A percentile compares a stretch with the other conserved stretches of the same genome.
phyloP scores from a whole-genome alignment of 169 alveolate genomes.

The Plasmodium gaboni region DNA sequence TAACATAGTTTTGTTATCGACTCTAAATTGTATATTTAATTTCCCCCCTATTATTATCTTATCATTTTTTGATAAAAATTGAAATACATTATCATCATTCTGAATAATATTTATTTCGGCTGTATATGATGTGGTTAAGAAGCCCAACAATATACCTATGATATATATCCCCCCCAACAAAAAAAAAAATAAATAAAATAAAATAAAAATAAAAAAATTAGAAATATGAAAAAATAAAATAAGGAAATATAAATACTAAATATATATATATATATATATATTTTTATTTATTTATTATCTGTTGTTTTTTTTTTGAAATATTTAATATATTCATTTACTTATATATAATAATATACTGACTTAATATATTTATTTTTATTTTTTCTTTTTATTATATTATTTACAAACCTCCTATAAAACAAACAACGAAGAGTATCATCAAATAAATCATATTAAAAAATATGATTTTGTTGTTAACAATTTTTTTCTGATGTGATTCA shows the following conservation, averaged over 20 bases:
- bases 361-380: conserved; percentile 1
- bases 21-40: conserved; percentile 49
- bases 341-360: not conserved
- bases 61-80: conserved; percentile 29
- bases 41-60: conserved; percentile 81
- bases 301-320: no score
- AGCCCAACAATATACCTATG: conserved; percentile 56
- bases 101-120: conserved; percentile 53
- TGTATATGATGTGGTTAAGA: conserved; percentile 69
- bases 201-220: not conserved
- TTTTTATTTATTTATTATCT: not conserved
- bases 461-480: conserved; percentile 25
- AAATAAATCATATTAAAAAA: conserved; percentile 54
- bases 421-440: conserved; percentile 44
- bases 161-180: not conserved
- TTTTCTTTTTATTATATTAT: not conserved
- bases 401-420: conserved; percentile 58
- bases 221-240: not conserved
- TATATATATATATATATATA: not conserved
- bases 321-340: not conserved
- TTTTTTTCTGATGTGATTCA: conserved; percentile 31
- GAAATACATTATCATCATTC: conserved; percentile 72
- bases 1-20: conserved; percentile 78
- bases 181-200: not conserved
- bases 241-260: not conserved